Base-by-base conservation (phyloP, 495 filamentous ascomycete species). In the Xylaria venustula region DNA sequence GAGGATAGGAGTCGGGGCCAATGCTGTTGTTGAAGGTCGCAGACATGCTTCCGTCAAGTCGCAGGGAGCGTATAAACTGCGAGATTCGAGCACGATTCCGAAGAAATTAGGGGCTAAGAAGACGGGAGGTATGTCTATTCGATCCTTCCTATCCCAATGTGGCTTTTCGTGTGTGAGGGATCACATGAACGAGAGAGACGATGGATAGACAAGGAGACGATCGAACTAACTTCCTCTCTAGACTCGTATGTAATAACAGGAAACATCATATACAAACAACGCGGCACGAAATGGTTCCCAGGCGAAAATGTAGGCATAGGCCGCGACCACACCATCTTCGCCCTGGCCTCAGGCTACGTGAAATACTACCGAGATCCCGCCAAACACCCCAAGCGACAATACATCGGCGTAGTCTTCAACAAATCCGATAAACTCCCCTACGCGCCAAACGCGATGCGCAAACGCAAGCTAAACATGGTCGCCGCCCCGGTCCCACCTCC, bases 241-340 rank as follows among this genome's bases (percentile, higher is more conserved):
- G 88, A 91, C 68, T 87, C 97, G 75, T 93, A 90, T 71, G 94
- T 99, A 12, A 86, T 93, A 47, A 87, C 91, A 2, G 95, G 95
- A 26, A 96, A 94, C 81, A 98, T 99, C 73, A 93, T 99, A 76
- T 99, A 95, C 85, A 87, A 88, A 63, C 94, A 99, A 76, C 88
- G 94, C 58, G 94, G 94, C 62, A 93, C 95, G 25, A 83, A 87
- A 70, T 99, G 94, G 94, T 92, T 87, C 70, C 86, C 94, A 1
- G 94, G 94, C 64, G 93, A 97, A 71, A 96, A 97, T 77, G 90
- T 89, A 71, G 88, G 81, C 58, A 91, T 97, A 82, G 94, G 94
- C 14, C 86, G 93, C n/a, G 93, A 98, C 76, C 94, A 97, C 81
- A 97, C 93, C 30, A 96, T 99, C 78, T 96, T 89, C 73, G 90